Conservation (phyloP, 2,329 filamentous ascomycete genomes). For the Alternaria panax region DNA sequence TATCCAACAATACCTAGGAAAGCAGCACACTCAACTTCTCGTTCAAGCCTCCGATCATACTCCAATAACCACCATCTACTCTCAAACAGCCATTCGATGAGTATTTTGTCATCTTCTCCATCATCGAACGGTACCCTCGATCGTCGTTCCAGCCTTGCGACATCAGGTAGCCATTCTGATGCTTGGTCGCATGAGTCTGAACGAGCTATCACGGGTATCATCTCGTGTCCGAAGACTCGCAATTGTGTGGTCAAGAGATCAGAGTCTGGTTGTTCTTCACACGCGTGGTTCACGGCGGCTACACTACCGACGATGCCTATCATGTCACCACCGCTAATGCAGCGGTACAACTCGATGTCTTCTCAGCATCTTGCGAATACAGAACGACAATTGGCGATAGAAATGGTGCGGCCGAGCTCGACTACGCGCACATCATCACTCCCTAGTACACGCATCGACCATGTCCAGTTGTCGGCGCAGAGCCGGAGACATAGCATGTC, state of each 20-base stretch:
- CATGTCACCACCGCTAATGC: not conserved
- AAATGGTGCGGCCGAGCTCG: not conserved
- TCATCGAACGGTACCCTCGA: not conserved
- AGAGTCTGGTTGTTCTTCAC: slow-evolving; percentile 19
- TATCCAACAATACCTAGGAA: slow-evolving; percentile 13
- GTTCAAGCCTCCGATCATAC: slow-evolving; percentile 15
- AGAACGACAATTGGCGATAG: not conserved
- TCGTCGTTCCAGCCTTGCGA: slow-evolving; percentile 13
- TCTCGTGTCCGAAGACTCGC: slow-evolving; percentile 18
- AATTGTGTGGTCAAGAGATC: slow-evolving; percentile 19
- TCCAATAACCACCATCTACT: slow-evolving; percentile 27
- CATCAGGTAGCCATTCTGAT: not conserved
- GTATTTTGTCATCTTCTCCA: not conserved
- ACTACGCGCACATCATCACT: not conserved
- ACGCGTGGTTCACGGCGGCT: slow-evolving; percentile 16
- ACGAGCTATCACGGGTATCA: slow-evolving; percentile 19
- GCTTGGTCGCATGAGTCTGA: slow-evolving; percentile 6
- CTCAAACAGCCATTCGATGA: slow-evolving; percentile 20
- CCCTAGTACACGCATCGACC: slow-evolving; percentile 1
- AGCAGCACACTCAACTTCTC: slow-evolving; percentile 12
- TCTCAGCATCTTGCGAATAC: not conserved
- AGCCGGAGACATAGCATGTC: not conserved
- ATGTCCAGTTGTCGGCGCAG: not conserved
- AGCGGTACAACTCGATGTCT: slow-evolving; percentile 3
- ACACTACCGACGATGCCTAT: slow-evolving; percentile 13